Percentiles rank a stretch among this genome's conserved stretches.
Evolutionary conservation across 1,139 yeast species (phyloP).

Genomic region (Lizanozyma gosingica): DNA sequence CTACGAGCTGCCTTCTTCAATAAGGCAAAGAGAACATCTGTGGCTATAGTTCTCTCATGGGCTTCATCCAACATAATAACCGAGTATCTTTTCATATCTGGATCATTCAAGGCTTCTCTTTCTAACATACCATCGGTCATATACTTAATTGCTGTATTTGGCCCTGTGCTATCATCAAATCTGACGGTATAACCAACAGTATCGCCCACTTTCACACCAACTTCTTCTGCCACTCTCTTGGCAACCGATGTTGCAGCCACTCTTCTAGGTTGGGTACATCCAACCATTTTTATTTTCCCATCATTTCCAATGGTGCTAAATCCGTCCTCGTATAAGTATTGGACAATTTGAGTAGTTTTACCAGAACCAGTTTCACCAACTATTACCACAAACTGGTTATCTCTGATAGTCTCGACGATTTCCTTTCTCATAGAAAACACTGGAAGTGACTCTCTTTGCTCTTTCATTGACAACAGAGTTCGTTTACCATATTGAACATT

Average conservation of each 20-base stretch:
- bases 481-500: constrained; percentile 45
- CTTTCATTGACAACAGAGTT: constrained; percentile 44
- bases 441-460: constrained; percentile 66
- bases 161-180: constrained; percentile 52
- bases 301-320: constrained; percentile 12
- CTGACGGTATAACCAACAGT: constrained; percentile 64
- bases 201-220: constrained; percentile 47
- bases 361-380: constrained; percentile 45
- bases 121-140: constrained; percentile 93
- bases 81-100: constrained; percentile 62
- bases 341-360: constrained; percentile 34
- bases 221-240: constrained; percentile 57
- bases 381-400: constrained; percentile 36
- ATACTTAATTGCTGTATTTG: constrained; percentile 54
- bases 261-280: constrained; percentile 69
- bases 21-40: constrained; percentile 84
- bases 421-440: constrained; percentile 56
- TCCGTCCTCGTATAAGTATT: constrained; percentile 32
- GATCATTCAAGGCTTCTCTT: constrained; percentile 73
- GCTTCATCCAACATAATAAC: constrained; percentile 93
- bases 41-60: constrained; percentile 90
- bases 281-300: constrained; percentile 38
- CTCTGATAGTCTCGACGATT: constrained; percentile 46
- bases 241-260: constrained; percentile 70
- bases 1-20: constrained; percentile 60